A percentile compares a stretch with the other conserved stretches of the same genome.
These are phyloP conservation scores for Nepenthes alata DNA, from an alignment of 179 eudicot genomes.

Conservation along the genomic window DNA sequence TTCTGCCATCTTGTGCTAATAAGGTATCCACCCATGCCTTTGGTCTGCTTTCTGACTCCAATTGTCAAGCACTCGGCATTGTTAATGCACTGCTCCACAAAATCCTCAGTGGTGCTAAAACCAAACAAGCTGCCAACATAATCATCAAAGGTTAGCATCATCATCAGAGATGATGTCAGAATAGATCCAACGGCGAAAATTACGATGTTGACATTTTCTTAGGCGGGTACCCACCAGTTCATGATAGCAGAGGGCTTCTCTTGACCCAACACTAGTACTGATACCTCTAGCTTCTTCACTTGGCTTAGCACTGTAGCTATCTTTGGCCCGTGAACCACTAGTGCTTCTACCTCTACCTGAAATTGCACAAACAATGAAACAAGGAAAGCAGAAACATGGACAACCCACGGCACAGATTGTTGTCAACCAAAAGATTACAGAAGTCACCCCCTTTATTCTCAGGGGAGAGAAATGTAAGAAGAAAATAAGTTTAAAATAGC, in stretches of 20 bases:
- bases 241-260: conserved; percentile 54
- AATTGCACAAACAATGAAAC: background rate
- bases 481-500: too few species aligned
- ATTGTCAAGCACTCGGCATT: conserved; percentile 80
- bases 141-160: conserved; percentile 2
- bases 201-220: too few species aligned
- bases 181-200: too few species aligned
- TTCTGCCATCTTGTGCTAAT: conserved; percentile 97
- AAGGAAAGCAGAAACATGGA: background rate
- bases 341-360: conserved; percentile 86
- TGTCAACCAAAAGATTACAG: too few species aligned
- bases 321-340: conserved; percentile 76
- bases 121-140: conserved; percentile 54
- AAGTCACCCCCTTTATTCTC: too few species aligned
- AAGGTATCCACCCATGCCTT: conserved; percentile 80
- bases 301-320: conserved; percentile 72
- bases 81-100: conserved; percentile 86
- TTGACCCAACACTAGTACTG: conserved; percentile 77
- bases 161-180: background rate
- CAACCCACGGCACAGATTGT: too few species aligned
- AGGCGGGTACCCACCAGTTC: conserved; percentile 39
- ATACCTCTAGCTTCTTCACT: conserved; percentile 92
- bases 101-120: conserved; percentile 51
- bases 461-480: too few species aligned
- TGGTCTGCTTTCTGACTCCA: conserved; percentile 84